Percentiles rank a stretch among this genome's conserved stretches.
phyloP scores from a whole-genome alignment of 257 asterid genomes.

The Cordia subcordata region DNA sequence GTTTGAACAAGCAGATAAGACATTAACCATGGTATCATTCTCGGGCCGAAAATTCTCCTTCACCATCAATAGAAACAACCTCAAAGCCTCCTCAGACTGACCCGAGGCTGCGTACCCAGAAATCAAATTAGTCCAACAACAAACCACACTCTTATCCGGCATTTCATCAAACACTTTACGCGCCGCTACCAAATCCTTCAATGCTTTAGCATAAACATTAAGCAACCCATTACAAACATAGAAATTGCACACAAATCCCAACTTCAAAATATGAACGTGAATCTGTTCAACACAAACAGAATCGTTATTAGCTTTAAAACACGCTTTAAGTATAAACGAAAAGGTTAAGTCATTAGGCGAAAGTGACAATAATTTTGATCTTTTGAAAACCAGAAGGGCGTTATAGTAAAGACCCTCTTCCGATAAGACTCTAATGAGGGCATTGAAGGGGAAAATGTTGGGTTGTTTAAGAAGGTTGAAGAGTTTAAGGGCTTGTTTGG shows the following conservation, averaged over 20 bases:
- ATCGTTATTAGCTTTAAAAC: constrained; percentile 22
- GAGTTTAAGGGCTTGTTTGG: constrained; percentile 39
- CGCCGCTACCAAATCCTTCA: constrained; percentile 45
- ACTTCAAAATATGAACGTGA: constrained; percentile 47
- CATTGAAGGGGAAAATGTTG: constrained; percentile 67
- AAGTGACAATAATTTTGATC: constrained; percentile 20
- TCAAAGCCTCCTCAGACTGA: constrained; percentile 42
- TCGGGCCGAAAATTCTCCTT: constrained; percentile 43
- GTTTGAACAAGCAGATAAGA: constrained; percentile 64
- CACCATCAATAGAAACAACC: constrained; percentile 42
- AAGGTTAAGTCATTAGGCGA: constrained; percentile 60
- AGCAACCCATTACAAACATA: constrained; percentile 58
- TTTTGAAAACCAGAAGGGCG: constrained; percentile 36
- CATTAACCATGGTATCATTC: constrained; percentile 64
- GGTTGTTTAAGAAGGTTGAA: constrained; percentile 35
- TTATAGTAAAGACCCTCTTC: constrained; percentile 41
- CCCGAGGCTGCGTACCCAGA: constrained; percentile 57
- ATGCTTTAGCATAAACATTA: constrained; percentile 37
- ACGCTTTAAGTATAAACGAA: constrained; percentile 68
- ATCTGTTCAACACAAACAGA: constrained; percentile 32
- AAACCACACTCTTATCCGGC: constrained; percentile 39
- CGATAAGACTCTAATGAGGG: constrained; percentile 58
- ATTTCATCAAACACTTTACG: constrained; percentile 67
- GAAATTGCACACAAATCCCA: constrained; percentile 34
- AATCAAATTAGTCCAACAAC: constrained; percentile 72